phyloP scores from a whole-genome alignment of 208 protist species.

The Angomonas deanei region DNA sequence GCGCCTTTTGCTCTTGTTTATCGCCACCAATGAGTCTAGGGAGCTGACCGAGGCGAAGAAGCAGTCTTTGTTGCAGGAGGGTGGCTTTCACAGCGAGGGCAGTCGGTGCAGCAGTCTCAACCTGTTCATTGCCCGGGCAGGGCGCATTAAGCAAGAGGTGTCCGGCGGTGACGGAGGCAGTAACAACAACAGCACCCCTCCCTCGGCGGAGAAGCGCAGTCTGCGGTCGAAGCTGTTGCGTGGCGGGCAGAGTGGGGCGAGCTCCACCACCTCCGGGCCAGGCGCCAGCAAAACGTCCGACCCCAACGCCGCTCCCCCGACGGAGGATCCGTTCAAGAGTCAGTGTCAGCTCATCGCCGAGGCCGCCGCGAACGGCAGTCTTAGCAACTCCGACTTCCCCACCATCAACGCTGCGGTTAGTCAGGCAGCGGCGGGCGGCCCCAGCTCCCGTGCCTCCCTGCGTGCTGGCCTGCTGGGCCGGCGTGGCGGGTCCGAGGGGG shows the following conservation, averaged over 20 bases:
- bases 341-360: conserved; percentile 62
- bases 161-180: conserved; percentile 2
- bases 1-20: conserved; percentile 50
- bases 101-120: conserved; percentile 31
- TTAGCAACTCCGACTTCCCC: conserved; percentile 58
- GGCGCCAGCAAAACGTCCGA: not conserved
- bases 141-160: conserved; percentile 25
- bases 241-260: not conserved
- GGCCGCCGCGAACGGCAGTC: conserved; percentile 30
- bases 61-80: conserved; percentile 50
- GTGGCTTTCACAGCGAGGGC: conserved; percentile 34
- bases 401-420: conserved; percentile 22
- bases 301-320: conserved; percentile 3
- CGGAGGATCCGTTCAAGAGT: conserved; percentile 32
- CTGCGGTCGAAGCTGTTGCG: conserved; percentile 12
- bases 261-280: not conserved
- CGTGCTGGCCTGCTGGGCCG: conserved; percentile 12
- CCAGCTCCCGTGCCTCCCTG: conserved; percentile 3
- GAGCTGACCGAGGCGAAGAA: conserved; percentile 66
- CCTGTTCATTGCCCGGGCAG: conserved; percentile 30
- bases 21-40: conserved; percentile 32
- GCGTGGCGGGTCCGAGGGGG: not conserved
- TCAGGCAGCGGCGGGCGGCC: conserved; percentile 6
- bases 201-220: conserved; percentile 1
- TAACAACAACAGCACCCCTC: conserved; percentile 5